These are phyloP conservation scores for Capsicum baccatum DNA, from an alignment of 257 asterid genomes.

Conservation along the genomic window DNA sequence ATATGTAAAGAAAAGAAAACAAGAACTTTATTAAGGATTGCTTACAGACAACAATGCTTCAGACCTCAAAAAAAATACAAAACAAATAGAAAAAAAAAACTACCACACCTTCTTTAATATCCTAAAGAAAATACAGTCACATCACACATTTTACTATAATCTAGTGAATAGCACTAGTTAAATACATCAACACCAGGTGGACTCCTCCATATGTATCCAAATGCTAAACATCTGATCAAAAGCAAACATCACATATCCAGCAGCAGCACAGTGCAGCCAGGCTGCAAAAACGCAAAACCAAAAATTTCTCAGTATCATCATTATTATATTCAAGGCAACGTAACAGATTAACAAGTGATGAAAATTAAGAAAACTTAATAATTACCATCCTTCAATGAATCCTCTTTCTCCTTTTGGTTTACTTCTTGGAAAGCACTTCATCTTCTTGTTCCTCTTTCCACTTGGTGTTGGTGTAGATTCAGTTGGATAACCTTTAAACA, in stretches of 20 bases:
- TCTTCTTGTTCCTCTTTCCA: constrained; percentile 46
- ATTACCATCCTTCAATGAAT: constrained; percentile 71
- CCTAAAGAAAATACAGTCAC: neutral
- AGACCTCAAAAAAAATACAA: neutral
- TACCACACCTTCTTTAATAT: neutral
- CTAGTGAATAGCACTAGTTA: neutral
- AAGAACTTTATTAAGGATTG: neutral
- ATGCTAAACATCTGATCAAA: neutral
- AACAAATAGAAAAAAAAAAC: neutral
- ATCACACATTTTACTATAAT: neutral
- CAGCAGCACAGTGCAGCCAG: constrained; percentile 74
- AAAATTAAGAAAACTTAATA: constrained; percentile 30
- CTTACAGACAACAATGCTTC: neutral
- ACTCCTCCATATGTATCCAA: neutral
- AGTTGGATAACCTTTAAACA: constrained; percentile 58
- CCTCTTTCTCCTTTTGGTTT: constrained; percentile 76
- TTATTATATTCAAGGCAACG: no score
- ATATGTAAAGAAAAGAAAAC: neutral
- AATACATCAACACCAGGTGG: constrained; percentile 15
- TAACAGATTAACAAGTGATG: neutral
- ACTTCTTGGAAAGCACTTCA: constrained; percentile 50
- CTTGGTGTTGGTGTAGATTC: constrained; percentile 49
- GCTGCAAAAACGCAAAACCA: constrained; percentile 45
- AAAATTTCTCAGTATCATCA: neutral
- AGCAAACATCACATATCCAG: constrained; percentile 74